phyloP scores from a whole-genome alignment of 306 rosid species.

The Cicer judaicum region DNA sequence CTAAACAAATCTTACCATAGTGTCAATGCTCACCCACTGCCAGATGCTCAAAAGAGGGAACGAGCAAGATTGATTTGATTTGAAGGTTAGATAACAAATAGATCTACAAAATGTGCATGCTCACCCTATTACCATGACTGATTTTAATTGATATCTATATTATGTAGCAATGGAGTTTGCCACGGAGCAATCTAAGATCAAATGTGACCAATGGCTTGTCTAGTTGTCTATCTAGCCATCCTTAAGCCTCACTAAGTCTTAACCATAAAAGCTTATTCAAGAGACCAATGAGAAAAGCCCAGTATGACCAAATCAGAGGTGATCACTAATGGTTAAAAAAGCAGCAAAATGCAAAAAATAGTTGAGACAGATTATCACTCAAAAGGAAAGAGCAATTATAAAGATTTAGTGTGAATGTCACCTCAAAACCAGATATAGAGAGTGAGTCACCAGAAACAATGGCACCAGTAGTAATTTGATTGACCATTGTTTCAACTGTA shows the following conservation, averaged over 20 bases:
- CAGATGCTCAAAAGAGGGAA: background rate
- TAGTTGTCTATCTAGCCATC: conserved; percentile 18
- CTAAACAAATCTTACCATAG: conserved; percentile 9
- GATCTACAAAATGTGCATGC: conserved; percentile 23
- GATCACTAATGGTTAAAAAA: conserved; percentile 28
- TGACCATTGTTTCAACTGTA: conserved; percentile 74
- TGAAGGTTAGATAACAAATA: conserved; percentile 28
- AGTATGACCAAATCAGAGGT: conserved; percentile 6
- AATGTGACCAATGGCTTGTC: conserved; percentile 31
- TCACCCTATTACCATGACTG: conserved; percentile 1
- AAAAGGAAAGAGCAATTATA: conserved; percentile 8
- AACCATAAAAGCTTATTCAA: conserved; percentile 21
- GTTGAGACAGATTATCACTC: conserved; percentile 15
- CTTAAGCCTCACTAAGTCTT: conserved; percentile 14
- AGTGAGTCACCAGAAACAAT: conserved; percentile 73
- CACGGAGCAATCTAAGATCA: conserved; percentile 1
- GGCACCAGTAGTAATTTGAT: conserved; percentile 66
- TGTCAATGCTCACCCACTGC: background rate
- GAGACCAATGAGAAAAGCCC: conserved; percentile 25
- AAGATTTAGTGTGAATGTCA: conserved; percentile 39
- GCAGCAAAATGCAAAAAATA: conserved; percentile 6
- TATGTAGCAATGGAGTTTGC: background rate
- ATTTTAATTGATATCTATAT: conserved; percentile 1
- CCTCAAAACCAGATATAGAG: conserved; percentile 79
- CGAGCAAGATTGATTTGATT: conserved; percentile 6